Evolutionary conservation across 163 green algal genomes (phyloP).

Genomic region (Scenedesmus sp.): DNA sequence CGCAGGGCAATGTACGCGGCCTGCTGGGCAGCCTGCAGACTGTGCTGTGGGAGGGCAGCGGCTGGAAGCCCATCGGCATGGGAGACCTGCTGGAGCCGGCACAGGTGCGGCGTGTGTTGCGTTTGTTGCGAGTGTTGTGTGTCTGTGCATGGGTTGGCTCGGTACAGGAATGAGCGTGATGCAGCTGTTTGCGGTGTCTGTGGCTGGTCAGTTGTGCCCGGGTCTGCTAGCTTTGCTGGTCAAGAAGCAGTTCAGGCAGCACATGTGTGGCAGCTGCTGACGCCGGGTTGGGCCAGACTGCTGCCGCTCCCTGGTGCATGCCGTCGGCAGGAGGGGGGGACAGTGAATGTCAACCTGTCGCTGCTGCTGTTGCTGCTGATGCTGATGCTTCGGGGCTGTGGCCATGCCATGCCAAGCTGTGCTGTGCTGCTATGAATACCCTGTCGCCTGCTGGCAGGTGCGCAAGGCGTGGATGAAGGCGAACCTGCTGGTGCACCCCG

Average conservation of each 20-base stretch:
- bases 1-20: conserved; percentile 91
- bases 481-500: conserved; percentile 94
- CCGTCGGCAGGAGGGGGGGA: too few species aligned
- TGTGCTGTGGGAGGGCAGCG: conserved; percentile 91
- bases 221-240: too few species aligned
- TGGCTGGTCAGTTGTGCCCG: too few species aligned
- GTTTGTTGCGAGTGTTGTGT: neutral
- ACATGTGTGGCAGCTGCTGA: neutral
- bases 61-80: conserved; percentile 87
- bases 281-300: neutral
- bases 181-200: too few species aligned
- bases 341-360: too few species aligned
- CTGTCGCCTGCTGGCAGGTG: conserved; percentile 59
- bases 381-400: too few species aligned
- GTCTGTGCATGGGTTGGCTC: neutral
- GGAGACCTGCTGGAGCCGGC: conserved; percentile 88
- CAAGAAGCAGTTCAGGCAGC: too few species aligned
- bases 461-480: conserved; percentile 90
- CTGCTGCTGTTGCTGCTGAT: too few species aligned
- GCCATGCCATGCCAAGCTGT: too few species aligned
- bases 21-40: conserved; percentile 90
- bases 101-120: conserved; percentile 63
- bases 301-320: too few species aligned
- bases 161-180: too few species aligned
- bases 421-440: too few species aligned